phyloP scores from a whole-genome alignment of 164 flowering plant species.

The Stephania japonica region DNA sequence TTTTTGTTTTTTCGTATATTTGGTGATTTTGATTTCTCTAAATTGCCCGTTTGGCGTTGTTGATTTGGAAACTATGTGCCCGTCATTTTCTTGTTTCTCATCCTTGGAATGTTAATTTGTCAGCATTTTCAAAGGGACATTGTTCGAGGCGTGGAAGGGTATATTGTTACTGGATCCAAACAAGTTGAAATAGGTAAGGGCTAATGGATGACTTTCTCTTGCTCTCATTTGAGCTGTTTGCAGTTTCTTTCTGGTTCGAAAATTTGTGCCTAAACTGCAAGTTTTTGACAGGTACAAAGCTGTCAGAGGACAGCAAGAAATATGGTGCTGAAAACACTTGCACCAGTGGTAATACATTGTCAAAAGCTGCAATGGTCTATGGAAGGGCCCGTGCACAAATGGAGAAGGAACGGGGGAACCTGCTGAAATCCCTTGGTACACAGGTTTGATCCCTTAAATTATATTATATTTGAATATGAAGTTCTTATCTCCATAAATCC shows the following conservation, averaged over 20 bases:
- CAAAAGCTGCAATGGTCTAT: slow-evolving; percentile 69
- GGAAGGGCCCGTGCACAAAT: slow-evolving; percentile 70
- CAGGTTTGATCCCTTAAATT: slow-evolving; percentile 49
- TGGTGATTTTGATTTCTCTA: not conserved
- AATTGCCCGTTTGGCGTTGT: not conserved
- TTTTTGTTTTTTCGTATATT: not conserved
- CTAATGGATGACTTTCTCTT: not conserved
- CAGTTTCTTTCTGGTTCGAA: not conserved
- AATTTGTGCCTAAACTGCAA: not conserved
- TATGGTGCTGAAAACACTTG: slow-evolving; percentile 86
- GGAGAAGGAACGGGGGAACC: slow-evolving; percentile 78
- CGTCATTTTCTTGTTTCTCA: not conserved
- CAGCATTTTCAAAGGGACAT: slow-evolving; percentile 95
- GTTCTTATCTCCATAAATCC: not conserved
- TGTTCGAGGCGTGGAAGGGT: slow-evolving; percentile 85
- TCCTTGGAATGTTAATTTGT: not conserved
- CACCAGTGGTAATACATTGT: slow-evolving; percentile 69
- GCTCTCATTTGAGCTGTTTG: not conserved
- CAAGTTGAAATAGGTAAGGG: slow-evolving; percentile 79
- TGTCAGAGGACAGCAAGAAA: slow-evolving; percentile 86
- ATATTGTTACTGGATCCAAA: slow-evolving; percentile 76
- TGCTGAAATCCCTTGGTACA: slow-evolving; percentile 77
- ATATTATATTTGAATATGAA: not conserved
- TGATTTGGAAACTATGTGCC: not conserved
- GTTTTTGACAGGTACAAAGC: slow-evolving; percentile 54